A percentile compares a stretch with the other conserved stretches of the same genome.
Conservation (phyloP, 331 rosid species). For the Acacia concinna region DNA sequence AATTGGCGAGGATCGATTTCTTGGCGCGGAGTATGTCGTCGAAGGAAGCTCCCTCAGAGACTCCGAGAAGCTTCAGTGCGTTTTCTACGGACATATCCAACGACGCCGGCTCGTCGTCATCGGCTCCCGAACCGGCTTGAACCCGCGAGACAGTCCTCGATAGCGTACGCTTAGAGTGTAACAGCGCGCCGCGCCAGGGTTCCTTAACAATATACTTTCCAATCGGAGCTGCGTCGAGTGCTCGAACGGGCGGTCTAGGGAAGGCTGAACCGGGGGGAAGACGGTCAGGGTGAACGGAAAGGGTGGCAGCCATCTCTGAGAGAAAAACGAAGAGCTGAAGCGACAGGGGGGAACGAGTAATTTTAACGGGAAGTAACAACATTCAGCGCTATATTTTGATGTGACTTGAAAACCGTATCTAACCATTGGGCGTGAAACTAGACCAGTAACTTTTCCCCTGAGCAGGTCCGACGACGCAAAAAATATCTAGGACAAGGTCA, state of each 20-base stretch:
- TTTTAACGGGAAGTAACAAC: constrained; percentile 11
- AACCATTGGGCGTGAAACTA: not conserved
- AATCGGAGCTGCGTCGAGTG: constrained; percentile 30
- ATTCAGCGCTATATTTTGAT: not conserved
- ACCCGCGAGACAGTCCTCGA: constrained; percentile 45
- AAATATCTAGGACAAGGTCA: not conserved
- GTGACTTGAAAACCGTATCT: not conserved
- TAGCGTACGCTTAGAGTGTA: constrained; percentile 30
- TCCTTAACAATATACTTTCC: constrained; percentile 25
- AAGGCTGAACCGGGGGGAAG: constrained; percentile 59
- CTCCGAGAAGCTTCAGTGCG: constrained; percentile 89
- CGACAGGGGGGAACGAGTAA: constrained; percentile 16
- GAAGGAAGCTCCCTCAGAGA: constrained; percentile 84
- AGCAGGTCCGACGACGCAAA: not conserved
- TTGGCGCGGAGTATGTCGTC: constrained; percentile 96
- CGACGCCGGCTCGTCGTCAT: constrained; percentile 87
- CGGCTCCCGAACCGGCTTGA: constrained; percentile 77
- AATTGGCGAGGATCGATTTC: constrained; percentile 66
- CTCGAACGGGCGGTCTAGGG: constrained; percentile 40
- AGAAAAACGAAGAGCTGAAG: constrained; percentile 3
- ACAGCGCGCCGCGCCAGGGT: constrained; percentile 45
- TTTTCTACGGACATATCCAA: constrained; percentile 91
- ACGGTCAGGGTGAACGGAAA: constrained; percentile 83
- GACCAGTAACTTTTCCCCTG: not conserved
- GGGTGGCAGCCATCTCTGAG: constrained; percentile 62